Percentiles rank a stretch among this genome's conserved stretches.
Evolutionary conservation across 352 stramenopile species (phyloP).

Genomic region (Phytophthora citrophthora): DNA sequence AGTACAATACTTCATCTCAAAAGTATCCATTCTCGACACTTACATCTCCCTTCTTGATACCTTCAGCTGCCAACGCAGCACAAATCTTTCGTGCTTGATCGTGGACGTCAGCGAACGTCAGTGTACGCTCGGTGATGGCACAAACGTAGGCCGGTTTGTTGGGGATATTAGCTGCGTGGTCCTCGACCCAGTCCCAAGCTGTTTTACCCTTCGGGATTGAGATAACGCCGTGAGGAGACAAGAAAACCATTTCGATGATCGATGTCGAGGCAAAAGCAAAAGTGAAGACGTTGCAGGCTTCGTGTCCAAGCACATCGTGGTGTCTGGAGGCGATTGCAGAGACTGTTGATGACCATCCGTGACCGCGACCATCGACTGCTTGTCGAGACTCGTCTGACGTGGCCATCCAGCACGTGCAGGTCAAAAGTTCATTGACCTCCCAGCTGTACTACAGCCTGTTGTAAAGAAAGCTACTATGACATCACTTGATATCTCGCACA

Average conservation of each 20-base stretch:
- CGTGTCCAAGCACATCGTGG: slow-evolving; percentile 6
- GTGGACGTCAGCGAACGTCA: slow-evolving; percentile 49
- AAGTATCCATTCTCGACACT: background rate
- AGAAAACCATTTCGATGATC: slow-evolving; percentile 43
- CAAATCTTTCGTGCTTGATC: slow-evolving; percentile 39
- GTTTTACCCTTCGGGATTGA: slow-evolving; percentile 37
- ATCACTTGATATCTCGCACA: slow-evolving; percentile 10
- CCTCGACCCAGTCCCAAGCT: slow-evolving; percentile 50
- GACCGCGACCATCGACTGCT: slow-evolving; percentile 23
- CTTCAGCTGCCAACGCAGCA: slow-evolving; percentile 40
- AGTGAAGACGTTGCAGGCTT: slow-evolving; percentile 17
- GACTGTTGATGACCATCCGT: slow-evolving; percentile 11
- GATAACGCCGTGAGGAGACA: slow-evolving; percentile 40
- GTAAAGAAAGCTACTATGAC: slow-evolving; percentile 11
- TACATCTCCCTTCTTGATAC: slow-evolving; percentile 60
- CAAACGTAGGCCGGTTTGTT: slow-evolving; percentile 48
- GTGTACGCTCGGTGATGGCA: slow-evolving; percentile 42
- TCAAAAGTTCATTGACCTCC: slow-evolving; percentile 11
- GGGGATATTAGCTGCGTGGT: slow-evolving; percentile 35
- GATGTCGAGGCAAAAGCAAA: slow-evolving; percentile 17
- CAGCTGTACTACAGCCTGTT: slow-evolving; percentile 23
- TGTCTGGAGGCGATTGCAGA: slow-evolving; percentile 10
- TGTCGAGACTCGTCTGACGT: slow-evolving; percentile 37
- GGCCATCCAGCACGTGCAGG: slow-evolving; percentile 18
- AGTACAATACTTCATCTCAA: background rate